A percentile compares a stretch with the other conserved stretches of the same genome.
phyloP scores from a whole-genome alignment of 371 early-diverging fungal species.

The Rhizomucor pusillus region DNA sequence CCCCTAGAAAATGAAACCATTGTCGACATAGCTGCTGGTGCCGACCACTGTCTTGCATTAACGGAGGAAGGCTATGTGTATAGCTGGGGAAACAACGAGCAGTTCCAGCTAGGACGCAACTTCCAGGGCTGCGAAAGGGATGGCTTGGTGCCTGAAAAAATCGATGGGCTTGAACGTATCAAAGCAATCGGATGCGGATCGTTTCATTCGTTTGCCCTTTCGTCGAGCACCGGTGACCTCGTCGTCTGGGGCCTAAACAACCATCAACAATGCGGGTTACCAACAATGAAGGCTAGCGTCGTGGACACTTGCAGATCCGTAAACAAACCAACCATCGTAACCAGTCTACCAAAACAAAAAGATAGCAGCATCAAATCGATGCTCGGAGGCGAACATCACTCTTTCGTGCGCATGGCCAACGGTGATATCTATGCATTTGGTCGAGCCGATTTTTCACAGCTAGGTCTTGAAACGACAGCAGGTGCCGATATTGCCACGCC shows the following conservation, averaged over 20 bases:
- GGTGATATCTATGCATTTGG: constrained; percentile 87
- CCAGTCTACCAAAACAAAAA: constrained; percentile 36
- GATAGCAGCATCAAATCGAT: constrained; percentile 48
- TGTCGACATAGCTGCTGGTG: constrained; percentile 83
- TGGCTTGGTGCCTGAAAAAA: constrained; percentile 53
- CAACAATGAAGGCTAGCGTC: constrained; percentile 24
- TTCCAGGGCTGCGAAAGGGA: constrained; percentile 63
- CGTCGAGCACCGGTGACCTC: constrained; percentile 57
- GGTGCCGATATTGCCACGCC: constrained; percentile 60
- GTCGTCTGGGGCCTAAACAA: constrained; percentile 96
- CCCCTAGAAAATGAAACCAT: constrained; percentile 45
- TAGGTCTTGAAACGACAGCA: constrained; percentile 68
- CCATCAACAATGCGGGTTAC: constrained; percentile 86
- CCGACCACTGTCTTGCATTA: constrained; percentile 89
- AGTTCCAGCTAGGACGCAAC: constrained; percentile 87
- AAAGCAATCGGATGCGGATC: constrained; percentile 76
- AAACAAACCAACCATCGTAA: constrained; percentile 47
- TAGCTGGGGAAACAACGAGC: constrained; percentile 94
- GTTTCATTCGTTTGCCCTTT: constrained; percentile 83
- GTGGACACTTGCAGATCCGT: constrained; percentile 33
- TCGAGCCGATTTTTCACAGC: constrained; percentile 91
- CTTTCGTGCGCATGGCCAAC: constrained; percentile 69
- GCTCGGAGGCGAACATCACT: constrained; percentile 88
- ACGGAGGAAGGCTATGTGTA: constrained; percentile 76
- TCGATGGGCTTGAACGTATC: constrained; percentile 54